Conservation (phyloP, 768 basidiomycete species). For the Mycena chlorophos region DNA sequence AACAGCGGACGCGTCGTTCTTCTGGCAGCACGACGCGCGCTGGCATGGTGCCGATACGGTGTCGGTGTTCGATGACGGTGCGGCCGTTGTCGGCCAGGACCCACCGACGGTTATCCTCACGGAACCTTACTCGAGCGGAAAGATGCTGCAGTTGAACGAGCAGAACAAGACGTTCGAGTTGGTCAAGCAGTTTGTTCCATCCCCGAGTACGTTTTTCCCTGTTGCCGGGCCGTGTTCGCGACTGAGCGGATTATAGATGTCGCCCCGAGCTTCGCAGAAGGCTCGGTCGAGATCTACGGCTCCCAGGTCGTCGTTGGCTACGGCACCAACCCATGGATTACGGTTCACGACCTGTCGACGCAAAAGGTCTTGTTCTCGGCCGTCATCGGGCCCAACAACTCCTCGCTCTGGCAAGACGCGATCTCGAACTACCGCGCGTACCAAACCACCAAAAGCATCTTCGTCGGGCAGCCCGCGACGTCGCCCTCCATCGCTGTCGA, state of each 20-base stretch:
- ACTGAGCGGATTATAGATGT: neutral
- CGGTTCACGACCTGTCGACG: neutral
- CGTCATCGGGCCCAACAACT: conserved; percentile 12
- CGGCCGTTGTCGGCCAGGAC: conserved; percentile 4
- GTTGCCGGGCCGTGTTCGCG: neutral
- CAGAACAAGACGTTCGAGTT: conserved; percentile 9
- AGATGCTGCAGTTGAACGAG: conserved; percentile 12
- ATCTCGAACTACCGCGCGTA: conserved; percentile 14
- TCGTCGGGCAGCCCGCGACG: conserved; percentile 12
- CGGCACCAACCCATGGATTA: conserved; percentile 6
- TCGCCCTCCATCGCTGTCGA: conserved; percentile 6
- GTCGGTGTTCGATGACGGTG: conserved; percentile 17
- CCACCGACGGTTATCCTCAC: neutral
- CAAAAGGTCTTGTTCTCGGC: conserved; percentile 10
- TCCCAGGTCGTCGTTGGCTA: conserved; percentile 12
- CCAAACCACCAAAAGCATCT: conserved; percentile 3
- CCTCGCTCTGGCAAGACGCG: conserved; percentile 1
- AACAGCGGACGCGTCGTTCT: conserved; percentile 8
- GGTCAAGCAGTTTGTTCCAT: conserved; percentile 7
- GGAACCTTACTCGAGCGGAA: conserved; percentile 11
- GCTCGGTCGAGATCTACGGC: conserved; percentile 11
- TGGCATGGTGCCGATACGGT: conserved; percentile 15
- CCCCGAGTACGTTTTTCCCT: conserved; percentile 8
- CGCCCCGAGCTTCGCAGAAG: conserved; percentile 5
- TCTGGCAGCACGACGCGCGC: conserved; percentile 24